Evolutionary conservation across 306 rosid genomes (phyloP).

Genomic region (Begonia masoniana): DNA sequence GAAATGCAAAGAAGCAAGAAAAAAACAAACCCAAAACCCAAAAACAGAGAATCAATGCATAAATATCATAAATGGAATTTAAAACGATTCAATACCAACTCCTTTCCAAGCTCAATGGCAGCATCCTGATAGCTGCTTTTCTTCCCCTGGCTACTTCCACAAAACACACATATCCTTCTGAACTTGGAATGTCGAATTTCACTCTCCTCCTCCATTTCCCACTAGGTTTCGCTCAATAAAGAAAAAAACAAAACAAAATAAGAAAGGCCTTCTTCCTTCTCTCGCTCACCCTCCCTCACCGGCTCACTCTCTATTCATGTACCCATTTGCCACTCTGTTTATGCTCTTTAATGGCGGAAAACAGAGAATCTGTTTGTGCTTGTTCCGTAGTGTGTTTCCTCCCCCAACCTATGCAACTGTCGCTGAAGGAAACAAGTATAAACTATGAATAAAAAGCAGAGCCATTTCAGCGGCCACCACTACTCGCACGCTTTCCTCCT

Average conservation of each 20-base stretch:
- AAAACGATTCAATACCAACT: slow-evolving; percentile 49
- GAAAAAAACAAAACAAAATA: no score
- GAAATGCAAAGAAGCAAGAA: neutral
- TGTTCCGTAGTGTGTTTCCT: slow-evolving; percentile 18
- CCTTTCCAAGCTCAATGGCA: slow-evolving; percentile 92
- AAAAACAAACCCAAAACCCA: neutral
- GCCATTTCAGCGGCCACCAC: slow-evolving; percentile 16
- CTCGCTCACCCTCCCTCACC: neutral
- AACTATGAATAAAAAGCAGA: slow-evolving; percentile 9
- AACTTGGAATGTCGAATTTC: slow-evolving; percentile 70
- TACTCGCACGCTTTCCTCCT: slow-evolving; percentile 4
- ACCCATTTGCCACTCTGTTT: no score
- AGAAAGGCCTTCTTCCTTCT: no score
- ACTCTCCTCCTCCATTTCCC: slow-evolving; percentile 43
- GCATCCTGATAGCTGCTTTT: slow-evolving; percentile 88
- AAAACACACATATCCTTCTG: slow-evolving; percentile 87
- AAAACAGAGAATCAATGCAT: neutral
- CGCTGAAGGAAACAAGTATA: slow-evolving; percentile 13
- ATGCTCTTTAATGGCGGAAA: neutral
- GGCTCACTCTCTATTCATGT: no score
- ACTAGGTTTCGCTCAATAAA: slow-evolving; percentile 20
- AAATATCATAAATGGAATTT: neutral
- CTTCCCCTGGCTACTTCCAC: slow-evolving; percentile 98
- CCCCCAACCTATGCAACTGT: slow-evolving; percentile 18
- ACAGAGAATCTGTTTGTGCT: slow-evolving; percentile 14